Conservation (phyloP, 2,329 filamentous ascomycete genomes). For the Scedosporium apiospermum region DNA sequence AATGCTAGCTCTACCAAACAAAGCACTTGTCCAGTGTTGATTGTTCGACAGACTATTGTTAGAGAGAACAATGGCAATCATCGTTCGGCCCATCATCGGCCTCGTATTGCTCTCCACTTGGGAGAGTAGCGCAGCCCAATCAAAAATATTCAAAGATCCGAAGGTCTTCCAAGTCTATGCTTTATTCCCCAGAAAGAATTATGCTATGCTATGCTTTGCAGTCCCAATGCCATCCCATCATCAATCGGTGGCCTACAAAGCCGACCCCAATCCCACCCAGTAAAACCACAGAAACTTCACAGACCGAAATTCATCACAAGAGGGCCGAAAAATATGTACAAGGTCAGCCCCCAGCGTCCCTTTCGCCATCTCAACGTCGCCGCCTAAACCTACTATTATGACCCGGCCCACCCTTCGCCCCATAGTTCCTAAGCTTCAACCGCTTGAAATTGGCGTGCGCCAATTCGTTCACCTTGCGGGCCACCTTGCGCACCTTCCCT, state of each 20-base stretch:
- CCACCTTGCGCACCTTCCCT: conserved; percentile 39
- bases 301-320: neutral
- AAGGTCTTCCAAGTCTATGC: neutral
- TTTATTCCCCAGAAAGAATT: neutral
- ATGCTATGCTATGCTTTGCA: conserved; percentile 3
- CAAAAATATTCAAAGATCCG: no score
- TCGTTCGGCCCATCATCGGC: no score
- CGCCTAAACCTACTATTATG: conserved; percentile 50
- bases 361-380: conserved; percentile 21
- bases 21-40: no score
- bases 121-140: no score
- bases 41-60: no score
- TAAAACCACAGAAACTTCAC: neutral
- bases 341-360: neutral
- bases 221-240: neutral
- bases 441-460: conserved; percentile 59
- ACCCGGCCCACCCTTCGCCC: conserved; percentile 51
- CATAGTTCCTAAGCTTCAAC: conserved; percentile 52
- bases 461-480: conserved; percentile 52
- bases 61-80: no score
- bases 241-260: neutral
- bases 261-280: neutral
- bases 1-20: neutral
- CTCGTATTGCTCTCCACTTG: no score
- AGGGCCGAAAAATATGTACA: neutral